Evolutionary conservation across 202 grass and related monocot species (phyloP), one percentile per base, ranked within the genome.

Genomic region (Sporobolus alterniflorus): DNA sequence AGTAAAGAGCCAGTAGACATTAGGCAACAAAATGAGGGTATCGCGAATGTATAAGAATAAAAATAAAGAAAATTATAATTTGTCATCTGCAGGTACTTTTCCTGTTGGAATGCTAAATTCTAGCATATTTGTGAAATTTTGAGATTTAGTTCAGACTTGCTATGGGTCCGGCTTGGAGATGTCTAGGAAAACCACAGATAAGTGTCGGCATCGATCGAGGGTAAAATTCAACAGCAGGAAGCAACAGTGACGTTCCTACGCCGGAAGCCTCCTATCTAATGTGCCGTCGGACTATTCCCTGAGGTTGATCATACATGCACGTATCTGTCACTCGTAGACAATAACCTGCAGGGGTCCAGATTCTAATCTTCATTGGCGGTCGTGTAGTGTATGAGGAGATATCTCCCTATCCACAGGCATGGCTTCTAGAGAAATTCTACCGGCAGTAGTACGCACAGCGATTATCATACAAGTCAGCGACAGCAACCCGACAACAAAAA

Each of bases 171-270:
- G 42, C 28, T 57, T 11, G n/a, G 36, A 24, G 44, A 69, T 39
- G 36, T 6, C 40, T 24, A 30, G n/a, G 33, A 39, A 28, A 28
- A 13, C 3, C 22, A 30, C 8, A 15, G 40, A 67, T 25, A 40
- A 22, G 49, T 16, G 64, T 80, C 49, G 68, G 18, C 49, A 40
- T 80, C 77, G 13, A 40, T 80, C 77, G 13, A 68, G 64, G 62
- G 22, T 67, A 56, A 67, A 79, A 80, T 69, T 80, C 77, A 69
- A 69, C 41, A 14, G 49, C 49, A 31, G 1, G 46, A 74, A 65
- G 46, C 71, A 57, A 67, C 62, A 68, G 49, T 68, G 71, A 57
- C 75, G 48, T 32, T 24, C 18, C 3, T 55, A 3, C 15, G 48
- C 7, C 57, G 76, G 49, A 68, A 78, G 30, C 55, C 29, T 56